Conservation (phyloP, 192 early-diverging fungal species). For the Coemansia sp. region DNA sequence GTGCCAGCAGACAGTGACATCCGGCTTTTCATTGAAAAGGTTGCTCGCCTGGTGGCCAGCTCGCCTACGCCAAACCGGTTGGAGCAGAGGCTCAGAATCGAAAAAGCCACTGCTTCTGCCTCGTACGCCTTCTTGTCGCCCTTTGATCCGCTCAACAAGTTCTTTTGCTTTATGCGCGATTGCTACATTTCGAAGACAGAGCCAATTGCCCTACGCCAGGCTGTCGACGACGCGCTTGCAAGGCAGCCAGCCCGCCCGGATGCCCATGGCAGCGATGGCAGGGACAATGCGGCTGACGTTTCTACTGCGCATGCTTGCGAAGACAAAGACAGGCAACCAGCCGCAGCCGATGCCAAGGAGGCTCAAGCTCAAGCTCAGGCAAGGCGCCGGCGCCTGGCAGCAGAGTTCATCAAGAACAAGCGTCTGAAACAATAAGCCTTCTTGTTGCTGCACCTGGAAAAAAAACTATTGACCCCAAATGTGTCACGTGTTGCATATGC, state of each 20-base stretch:
- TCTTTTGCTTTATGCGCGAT: conserved; percentile 37
- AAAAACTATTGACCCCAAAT: not conserved
- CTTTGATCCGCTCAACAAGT: conserved; percentile 13
- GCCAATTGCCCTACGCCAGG: conserved; percentile 5
- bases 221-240: conserved; percentile 7
- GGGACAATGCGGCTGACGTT: not conserved
- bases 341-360: not conserved
- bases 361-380: conserved; percentile 3
- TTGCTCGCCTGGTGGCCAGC: conserved; percentile 24
- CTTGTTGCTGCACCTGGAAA: not conserved
- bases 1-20: conserved; percentile 15
- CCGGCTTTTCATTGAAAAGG: conserved; percentile 24
- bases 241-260: not conserved
- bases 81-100: conserved; percentile 22
- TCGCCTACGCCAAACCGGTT: conserved; percentile 17
- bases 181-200: conserved; percentile 14
- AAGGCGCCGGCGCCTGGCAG: not conserved
- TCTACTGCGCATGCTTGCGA: not conserved
- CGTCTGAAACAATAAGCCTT: not conserved
- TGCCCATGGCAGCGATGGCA: not conserved
- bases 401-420: conserved; percentile 1
- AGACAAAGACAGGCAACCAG: not conserved
- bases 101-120: conserved; percentile 23
- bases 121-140: conserved; percentile 33
- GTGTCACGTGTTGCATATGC: not conserved